Conservation (phyloP, 176 grass and related monocot species). For the Phyllostachys edulis region DNA sequence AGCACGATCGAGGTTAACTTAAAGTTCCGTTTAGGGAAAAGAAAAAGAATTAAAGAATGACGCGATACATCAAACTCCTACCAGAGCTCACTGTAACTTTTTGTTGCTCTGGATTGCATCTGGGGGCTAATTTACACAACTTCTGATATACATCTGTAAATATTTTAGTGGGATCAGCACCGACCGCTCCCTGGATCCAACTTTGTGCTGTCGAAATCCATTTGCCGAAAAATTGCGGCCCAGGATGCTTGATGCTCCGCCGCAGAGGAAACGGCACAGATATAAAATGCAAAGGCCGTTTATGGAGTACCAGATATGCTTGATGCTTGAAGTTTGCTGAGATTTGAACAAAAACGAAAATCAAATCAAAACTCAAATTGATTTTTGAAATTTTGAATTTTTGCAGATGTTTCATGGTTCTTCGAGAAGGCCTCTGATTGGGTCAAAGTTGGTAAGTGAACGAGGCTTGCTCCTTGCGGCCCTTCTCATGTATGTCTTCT, state of each 20-base stretch:
- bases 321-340: too few species aligned
- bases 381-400: too few species aligned
- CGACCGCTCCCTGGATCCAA: not conserved
- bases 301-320: not conserved
- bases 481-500: slow-evolving; percentile 75
- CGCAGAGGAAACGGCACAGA: not conserved
- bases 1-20: not conserved
- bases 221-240: not conserved
- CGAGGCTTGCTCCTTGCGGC: slow-evolving; percentile 38
- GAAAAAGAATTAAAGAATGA: slow-evolving; percentile 41
- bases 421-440: not conserved
- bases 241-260: not conserved
- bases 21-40: not conserved
- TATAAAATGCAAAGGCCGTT: not conserved
- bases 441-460: slow-evolving; percentile 51
- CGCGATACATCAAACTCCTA: slow-evolving; percentile 17
- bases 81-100: slow-evolving; percentile 5
- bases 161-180: not conserved
- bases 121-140: slow-evolving; percentile 41
- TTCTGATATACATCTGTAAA: slow-evolving; percentile 49
- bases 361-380: too few species aligned
- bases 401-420: too few species aligned
- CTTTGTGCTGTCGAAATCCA: slow-evolving; percentile 7
- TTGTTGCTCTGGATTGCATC: slow-evolving; percentile 23
- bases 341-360: too few species aligned